These are phyloP conservation scores for Begonia masoniana DNA, from an alignment of 306 rosid genomes.

Conservation along the genomic window DNA sequence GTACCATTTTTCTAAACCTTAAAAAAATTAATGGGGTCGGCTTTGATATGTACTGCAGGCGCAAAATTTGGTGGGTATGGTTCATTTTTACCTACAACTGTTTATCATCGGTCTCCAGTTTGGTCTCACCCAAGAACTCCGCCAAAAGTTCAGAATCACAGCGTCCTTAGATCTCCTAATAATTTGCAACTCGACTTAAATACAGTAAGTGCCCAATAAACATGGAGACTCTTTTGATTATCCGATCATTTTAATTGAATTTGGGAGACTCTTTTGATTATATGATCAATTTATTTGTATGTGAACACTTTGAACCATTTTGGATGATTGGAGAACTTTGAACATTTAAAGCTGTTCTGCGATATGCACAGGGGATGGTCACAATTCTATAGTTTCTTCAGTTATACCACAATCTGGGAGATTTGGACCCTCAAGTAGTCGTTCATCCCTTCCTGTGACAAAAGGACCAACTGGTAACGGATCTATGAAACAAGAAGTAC, in stretches of 20 bases:
- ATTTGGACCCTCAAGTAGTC: conserved; percentile 41
- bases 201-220: neutral
- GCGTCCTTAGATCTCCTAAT: conserved; percentile 54
- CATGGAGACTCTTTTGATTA: neutral
- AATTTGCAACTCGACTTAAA: conserved; percentile 47
- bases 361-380: conserved; percentile 40
- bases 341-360: conserved; percentile 2
- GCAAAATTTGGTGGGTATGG: conserved; percentile 88
- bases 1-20: neutral
- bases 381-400: conserved; percentile 35
- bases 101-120: conserved; percentile 60
- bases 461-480: conserved; percentile 38
- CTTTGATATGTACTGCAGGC: conserved; percentile 28
- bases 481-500: conserved; percentile 37
- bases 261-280: neutral
- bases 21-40: neutral
- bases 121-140: conserved; percentile 56
- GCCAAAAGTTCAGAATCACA: conserved; percentile 40
- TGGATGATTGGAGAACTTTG: neutral
- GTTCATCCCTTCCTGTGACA: conserved; percentile 33
- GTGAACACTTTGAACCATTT: neutral
- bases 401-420: conserved; percentile 45
- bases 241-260: neutral
- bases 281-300: neutral
- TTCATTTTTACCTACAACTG: conserved; percentile 54